These are phyloP conservation scores for Globisporangium nodosum DNA, from an alignment of 352 stramenopile species.

Conservation along the genomic window DNA sequence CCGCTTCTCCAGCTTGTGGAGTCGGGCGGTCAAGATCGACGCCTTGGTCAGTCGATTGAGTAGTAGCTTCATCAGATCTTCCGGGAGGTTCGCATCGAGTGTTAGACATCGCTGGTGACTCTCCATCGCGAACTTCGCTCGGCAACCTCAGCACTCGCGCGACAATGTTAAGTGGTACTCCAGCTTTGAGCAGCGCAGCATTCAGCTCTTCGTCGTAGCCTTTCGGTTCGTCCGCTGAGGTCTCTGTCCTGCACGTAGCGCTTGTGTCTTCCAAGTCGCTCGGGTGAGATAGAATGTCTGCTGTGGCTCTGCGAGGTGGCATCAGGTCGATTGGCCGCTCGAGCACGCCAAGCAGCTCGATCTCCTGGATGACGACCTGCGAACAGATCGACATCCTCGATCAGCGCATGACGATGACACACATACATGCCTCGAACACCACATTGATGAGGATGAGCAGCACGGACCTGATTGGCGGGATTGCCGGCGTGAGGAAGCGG, in stretches of 20 bases:
- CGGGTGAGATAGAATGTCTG: background rate
- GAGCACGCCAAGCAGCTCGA: slow-evolving; percentile 20
- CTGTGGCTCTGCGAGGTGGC: background rate
- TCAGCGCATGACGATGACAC: background rate
- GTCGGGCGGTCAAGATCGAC: too few relatives aligned
- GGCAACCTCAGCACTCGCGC: slow-evolving; percentile 15
- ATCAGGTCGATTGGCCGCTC: background rate
- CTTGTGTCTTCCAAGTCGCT: background rate
- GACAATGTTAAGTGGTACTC: slow-evolving; percentile 29
- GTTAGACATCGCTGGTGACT: background rate
- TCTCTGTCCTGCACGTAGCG: background rate
- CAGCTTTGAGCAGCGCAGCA: slow-evolving; percentile 24
- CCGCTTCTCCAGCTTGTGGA: too few relatives aligned
- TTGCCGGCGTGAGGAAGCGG: slow-evolving; percentile 4
- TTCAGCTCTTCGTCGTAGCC: slow-evolving; percentile 19
- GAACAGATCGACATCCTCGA: background rate
- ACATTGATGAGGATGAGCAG: background rate
- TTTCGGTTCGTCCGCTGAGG: slow-evolving; percentile 2
- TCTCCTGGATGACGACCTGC: slow-evolving; percentile 22
- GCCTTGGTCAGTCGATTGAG: too few relatives aligned
- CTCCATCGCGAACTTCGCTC: background rate
- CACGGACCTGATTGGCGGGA: slow-evolving; percentile 16
- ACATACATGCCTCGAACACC: background rate
- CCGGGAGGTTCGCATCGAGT: background rate
- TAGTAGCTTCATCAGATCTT: background rate